phyloP scores from a whole-genome alignment of 108 stramenopile species.

The Asterionellopsis glacialis region DNA sequence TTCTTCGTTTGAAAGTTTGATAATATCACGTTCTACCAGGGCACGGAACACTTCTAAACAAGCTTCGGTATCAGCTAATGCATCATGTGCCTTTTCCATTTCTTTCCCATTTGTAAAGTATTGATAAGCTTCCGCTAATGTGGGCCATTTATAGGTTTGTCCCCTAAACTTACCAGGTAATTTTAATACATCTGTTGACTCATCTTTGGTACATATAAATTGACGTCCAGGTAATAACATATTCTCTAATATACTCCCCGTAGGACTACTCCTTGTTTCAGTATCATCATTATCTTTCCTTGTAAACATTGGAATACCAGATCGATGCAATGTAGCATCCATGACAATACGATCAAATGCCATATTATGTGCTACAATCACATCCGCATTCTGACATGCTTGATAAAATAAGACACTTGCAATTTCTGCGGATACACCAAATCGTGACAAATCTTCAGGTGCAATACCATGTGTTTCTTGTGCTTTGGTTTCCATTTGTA shows the following conservation, averaged over 20 bases:
- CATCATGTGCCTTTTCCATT: conserved; percentile 12
- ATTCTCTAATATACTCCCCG: not conserved
- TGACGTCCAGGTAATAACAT: not conserved
- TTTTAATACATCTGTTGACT: conserved; percentile 11
- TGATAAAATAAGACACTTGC: conserved; percentile 4
- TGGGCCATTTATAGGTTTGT: conserved; percentile 12
- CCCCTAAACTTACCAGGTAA: conserved; percentile 8
- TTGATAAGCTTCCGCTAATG: conserved; percentile 8
- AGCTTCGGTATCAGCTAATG: conserved; percentile 11
- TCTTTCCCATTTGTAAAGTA: conserved; percentile 8
- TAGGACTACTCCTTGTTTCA: not conserved
- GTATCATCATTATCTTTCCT: not conserved
- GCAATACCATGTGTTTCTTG: conserved; percentile 13
- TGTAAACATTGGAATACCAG: no score
- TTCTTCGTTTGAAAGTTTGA: no score
- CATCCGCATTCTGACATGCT: conserved; percentile 4
- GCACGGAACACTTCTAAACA: conserved; percentile 11
- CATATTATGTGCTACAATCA: conserved; percentile 15
- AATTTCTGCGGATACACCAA: conserved; percentile 5
- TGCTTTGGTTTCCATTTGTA: conserved; percentile 5
- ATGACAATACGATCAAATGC: conserved; percentile 10
- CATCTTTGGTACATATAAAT: conserved; percentile 13
- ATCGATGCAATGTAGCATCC: conserved; percentile 9
- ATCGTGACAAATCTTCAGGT: not conserved
- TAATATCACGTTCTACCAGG: conserved; percentile 7